Evolutionary conservation across 768 basidiomycete genomes (phyloP).

Genomic region (Lactarius indigo): DNA sequence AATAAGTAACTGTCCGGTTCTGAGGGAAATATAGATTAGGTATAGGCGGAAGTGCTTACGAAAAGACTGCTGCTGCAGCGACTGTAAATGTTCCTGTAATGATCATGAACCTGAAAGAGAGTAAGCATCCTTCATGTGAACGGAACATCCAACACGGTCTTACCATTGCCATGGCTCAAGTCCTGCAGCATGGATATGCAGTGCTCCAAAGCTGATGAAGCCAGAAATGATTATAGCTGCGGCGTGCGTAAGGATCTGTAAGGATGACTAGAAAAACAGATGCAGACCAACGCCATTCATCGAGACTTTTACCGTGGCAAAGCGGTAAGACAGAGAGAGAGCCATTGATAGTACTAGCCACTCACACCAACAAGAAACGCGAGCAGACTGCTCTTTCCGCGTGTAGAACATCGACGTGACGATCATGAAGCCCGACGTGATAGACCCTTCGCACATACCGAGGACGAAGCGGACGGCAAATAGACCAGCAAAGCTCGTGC

Average conservation of each 20-base stretch:
- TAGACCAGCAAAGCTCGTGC: constrained; percentile 63
- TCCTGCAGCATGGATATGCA: constrained; percentile 53
- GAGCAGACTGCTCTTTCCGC: constrained; percentile 59
- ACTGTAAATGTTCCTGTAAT: constrained; percentile 63
- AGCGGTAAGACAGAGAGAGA: not conserved
- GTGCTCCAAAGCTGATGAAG: constrained; percentile 61
- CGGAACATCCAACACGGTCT: constrained; percentile 6
- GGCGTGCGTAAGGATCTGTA: not conserved
- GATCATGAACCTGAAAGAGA: constrained; percentile 55
- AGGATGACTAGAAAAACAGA: not conserved
- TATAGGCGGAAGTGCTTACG: constrained; percentile 36
- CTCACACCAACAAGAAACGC: constrained; percentile 78
- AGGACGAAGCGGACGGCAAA: constrained; percentile 61
- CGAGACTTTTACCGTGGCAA: constrained; percentile 43
- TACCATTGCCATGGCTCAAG: constrained; percentile 77
- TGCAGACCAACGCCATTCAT: constrained; percentile 68
- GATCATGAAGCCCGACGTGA: constrained; percentile 75
- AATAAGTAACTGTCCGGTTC: constrained; percentile 50
- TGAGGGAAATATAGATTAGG: not conserved
- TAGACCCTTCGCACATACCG: constrained; percentile 67
- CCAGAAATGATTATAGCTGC: constrained; percentile 67
- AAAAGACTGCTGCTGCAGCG: constrained; percentile 48
- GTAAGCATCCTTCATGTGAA: not conserved
- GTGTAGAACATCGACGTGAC: constrained; percentile 79
- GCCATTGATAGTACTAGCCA: constrained; percentile 3